Base-by-base conservation (phyloP, 2,329 filamentous ascomycete genomes). In the Sporothrix pallida region DNA sequence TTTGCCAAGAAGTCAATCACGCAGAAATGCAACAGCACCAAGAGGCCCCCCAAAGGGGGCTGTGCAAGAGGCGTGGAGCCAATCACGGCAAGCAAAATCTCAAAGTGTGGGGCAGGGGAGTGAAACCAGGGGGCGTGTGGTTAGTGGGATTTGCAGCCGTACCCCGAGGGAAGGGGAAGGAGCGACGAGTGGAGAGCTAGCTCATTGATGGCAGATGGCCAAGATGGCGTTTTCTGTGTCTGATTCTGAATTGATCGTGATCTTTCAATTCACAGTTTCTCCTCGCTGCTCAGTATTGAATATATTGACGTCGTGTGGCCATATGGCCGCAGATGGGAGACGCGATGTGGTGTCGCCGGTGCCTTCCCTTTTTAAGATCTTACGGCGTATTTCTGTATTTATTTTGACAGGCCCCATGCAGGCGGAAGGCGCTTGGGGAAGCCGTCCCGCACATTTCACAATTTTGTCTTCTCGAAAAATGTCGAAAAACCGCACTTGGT, bases 11-110 rank as follows among this genome's bases (percentile, higher is more conserved):
- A 56, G 54, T 62, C 72, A 73, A 71, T 73, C 72, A 73, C 67
- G 72, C 72, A 73, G 72, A 73, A 70, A 54, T 73, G 67, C 72
- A 63, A 73, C 70, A 69, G n/a, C 54, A 69, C 58, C 54, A 63
- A 60, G 44, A 48, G 52, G 37, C 7, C 52, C 37, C 42, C 70
- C 46, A 42, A 74, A 72, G 73, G 73, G 70, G 73, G 73, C 73
- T 74, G 73, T 74, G 73, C 73, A 74, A 74, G 52, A 60, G n/a
- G 12, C 54, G 42, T 8, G 6, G 2, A 46, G 65, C 73, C 73
- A 74, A 74, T 74, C 63, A 74, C 13, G n/a, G 60, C 17, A 4
- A 10, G n/a, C n/a, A 23, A 50, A 65, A 56, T 72, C 31, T 72
- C 12, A n/a, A 44, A 44, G 48, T 65, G 60, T 72, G 70, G 70